phyloP scores from a whole-genome alignment of 257 asterid species.

The Solanum bukasovii region DNA sequence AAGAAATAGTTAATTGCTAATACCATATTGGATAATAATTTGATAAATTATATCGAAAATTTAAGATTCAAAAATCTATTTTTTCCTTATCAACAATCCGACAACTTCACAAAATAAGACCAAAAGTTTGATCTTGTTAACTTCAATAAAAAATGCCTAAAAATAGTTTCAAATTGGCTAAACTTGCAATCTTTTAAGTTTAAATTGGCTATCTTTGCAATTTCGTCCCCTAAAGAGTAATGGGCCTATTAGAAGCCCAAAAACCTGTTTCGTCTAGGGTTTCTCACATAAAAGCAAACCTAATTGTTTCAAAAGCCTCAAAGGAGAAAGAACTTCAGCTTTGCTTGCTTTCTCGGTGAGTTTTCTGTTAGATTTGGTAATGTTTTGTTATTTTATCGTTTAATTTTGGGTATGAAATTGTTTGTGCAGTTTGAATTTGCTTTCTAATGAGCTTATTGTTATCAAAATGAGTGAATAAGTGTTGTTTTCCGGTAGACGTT shows the following conservation, averaged over 20 bases:
- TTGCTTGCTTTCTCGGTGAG: neutral
- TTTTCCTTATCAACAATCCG: no score
- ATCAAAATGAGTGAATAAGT: neutral
- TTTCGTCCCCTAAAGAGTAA: neutral
- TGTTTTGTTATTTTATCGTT: neutral
- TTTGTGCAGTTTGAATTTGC: neutral
- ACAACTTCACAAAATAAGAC: no score
- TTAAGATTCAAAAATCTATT: no score
- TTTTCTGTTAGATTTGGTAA: neutral
- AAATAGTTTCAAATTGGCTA: neutral
- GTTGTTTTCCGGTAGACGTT: neutral
- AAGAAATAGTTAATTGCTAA: no score
- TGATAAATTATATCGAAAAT: no score
- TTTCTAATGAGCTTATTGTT: neutral
- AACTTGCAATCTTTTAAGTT: neutral
- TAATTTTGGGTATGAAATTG: neutral
- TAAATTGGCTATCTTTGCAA: rapidly evolving
- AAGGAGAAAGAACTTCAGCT: neutral
- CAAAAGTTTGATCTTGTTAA: no score
- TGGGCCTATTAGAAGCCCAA: neutral
- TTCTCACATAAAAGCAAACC: neutral
- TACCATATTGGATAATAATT: no score
- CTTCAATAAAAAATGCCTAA: no score
- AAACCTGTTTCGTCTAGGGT: neutral
- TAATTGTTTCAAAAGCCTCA: neutral